These are phyloP conservation scores for Ophidiomyces ophidiicola DNA, from an alignment of 2,329 filamentous ascomycete species.

Conservation along the genomic window DNA sequence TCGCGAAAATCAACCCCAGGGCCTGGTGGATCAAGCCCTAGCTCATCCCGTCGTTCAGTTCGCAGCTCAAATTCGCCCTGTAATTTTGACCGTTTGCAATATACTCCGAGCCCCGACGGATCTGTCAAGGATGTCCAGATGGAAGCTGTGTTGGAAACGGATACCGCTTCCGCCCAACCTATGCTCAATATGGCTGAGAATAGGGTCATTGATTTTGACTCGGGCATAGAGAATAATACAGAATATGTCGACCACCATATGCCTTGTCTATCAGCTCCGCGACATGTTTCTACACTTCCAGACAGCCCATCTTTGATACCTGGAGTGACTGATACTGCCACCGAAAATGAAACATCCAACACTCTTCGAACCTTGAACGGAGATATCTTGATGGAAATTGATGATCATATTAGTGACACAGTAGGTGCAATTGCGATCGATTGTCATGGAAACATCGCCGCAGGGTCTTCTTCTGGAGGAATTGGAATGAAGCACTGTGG, in stretches of 20 bases:
- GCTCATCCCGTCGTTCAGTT: conserved; percentile 4
- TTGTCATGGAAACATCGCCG: conserved; percentile 71
- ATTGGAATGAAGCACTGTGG: conserved; percentile 98
- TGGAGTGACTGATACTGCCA: background rate
- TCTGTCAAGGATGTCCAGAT: conserved; percentile 4
- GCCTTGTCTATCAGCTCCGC: background rate
- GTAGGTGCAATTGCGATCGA: conserved; percentile 94
- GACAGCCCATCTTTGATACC: background rate
- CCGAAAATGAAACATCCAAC: background rate
- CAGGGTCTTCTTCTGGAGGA: conserved; percentile 88
- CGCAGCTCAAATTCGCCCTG: conserved; percentile 8
- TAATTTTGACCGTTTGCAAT: background rate
- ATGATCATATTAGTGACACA: conserved; percentile 73
- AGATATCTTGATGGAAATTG: conserved; percentile 10
- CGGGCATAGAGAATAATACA: background rate
- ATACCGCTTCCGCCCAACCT: background rate
- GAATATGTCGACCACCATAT: background rate
- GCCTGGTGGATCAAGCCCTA: background rate
- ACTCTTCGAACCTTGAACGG: background rate
- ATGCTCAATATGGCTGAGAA: background rate
- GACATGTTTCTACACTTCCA: background rate
- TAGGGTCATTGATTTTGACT: conserved; percentile 2
- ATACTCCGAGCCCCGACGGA: conserved; percentile 4
- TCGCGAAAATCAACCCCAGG: conserved; percentile 2
- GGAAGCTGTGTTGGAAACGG: conserved; percentile 3